Evolutionary conservation across 192 early-diverging fungal species (phyloP).

Genomic region (Dissophora ornata): DNA sequence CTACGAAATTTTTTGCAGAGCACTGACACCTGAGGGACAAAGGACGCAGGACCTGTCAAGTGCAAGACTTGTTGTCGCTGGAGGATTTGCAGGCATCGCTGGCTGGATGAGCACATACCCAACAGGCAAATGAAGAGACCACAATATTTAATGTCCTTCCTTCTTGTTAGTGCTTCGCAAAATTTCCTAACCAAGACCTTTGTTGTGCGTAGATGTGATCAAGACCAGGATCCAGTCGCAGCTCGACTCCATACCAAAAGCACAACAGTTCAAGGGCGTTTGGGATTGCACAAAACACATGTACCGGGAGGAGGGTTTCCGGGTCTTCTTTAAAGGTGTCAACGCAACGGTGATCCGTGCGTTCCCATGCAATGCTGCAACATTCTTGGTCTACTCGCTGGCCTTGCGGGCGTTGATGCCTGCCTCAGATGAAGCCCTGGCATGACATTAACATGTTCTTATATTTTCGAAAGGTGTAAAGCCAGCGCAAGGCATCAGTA

Average conservation of each 20-base stretch:
- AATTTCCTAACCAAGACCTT: too few relatives aligned
- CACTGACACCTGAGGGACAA: slow-evolving; percentile 47
- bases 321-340: slow-evolving; percentile 66
- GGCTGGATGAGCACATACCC: slow-evolving; percentile 69
- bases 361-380: slow-evolving; percentile 70
- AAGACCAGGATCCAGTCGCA: slow-evolving; percentile 70
- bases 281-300: slow-evolving; percentile 58
- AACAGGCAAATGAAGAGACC: too few relatives aligned
- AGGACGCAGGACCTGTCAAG: slow-evolving; percentile 55
- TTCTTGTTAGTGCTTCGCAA: too few relatives aligned
- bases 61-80: slow-evolving; percentile 60
- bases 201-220: slow-evolving; percentile 58
- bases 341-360: slow-evolving; percentile 68
- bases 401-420: slow-evolving; percentile 60
- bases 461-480: too few relatives aligned
- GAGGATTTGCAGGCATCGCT: slow-evolving; percentile 66
- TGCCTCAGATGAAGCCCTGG: slow-evolving; percentile 29
- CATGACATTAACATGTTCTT: slow-evolving; percentile 11
- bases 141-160: too few relatives aligned
- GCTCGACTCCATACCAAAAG: slow-evolving; percentile 44
- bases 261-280: slow-evolving; percentile 54
- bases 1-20: slow-evolving; percentile 61
- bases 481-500: too few relatives aligned
- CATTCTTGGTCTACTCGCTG: slow-evolving; percentile 66
- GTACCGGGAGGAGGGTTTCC: slow-evolving; percentile 64